These are phyloP conservation scores for Trichoderma orchidacearum DNA, from an alignment of 495 filamentous ascomycete species.

Conservation along the genomic window DNA sequence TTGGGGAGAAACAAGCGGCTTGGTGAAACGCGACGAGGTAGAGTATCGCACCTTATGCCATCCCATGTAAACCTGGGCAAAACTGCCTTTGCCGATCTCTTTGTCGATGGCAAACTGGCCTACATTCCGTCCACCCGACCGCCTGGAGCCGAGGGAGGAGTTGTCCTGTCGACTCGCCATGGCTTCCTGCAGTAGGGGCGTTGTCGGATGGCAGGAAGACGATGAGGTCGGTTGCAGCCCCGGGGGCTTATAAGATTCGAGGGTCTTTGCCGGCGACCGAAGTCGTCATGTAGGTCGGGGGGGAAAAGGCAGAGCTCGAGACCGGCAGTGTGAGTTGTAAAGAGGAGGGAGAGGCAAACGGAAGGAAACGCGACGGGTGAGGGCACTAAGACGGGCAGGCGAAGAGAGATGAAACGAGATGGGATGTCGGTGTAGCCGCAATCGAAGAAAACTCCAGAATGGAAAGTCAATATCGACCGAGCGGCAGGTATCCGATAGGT, in stretches of 20 bases:
- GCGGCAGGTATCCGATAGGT: conserved; percentile 22
- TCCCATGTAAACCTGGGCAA: conserved; percentile 84
- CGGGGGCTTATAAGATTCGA: conserved; percentile 31
- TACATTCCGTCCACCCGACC: conserved; percentile 35
- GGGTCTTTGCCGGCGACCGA: conserved; percentile 22
- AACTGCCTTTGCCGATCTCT: conserved; percentile 90
- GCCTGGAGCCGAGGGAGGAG: conserved; percentile 19
- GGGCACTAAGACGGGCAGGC: conserved; percentile 4
- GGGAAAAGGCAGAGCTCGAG: conserved; percentile 2
- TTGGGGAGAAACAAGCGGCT: background rate
- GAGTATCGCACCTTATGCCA: conserved; percentile 58
- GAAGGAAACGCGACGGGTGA: conserved; percentile 6
- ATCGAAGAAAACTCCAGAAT: background rate
- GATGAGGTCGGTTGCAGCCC: conserved; percentile 19
- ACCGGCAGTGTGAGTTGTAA: background rate
- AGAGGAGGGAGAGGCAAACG: conserved; percentile 2
- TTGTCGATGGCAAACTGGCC: conserved; percentile 65
- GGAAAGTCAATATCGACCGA: conserved; percentile 2
- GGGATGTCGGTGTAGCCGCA: background rate
- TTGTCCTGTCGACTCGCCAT: conserved; percentile 27
- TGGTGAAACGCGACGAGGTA: background rate
- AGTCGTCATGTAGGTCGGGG: conserved; percentile 33
- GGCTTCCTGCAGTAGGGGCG: conserved; percentile 22
- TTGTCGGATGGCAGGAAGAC: conserved; percentile 30
- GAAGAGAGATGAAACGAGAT: background rate